Evolutionary conservation across 441 rosid species (phyloP), one percentile per base, ranked within the genome.

Genomic region (Erodium moschatum): DNA sequence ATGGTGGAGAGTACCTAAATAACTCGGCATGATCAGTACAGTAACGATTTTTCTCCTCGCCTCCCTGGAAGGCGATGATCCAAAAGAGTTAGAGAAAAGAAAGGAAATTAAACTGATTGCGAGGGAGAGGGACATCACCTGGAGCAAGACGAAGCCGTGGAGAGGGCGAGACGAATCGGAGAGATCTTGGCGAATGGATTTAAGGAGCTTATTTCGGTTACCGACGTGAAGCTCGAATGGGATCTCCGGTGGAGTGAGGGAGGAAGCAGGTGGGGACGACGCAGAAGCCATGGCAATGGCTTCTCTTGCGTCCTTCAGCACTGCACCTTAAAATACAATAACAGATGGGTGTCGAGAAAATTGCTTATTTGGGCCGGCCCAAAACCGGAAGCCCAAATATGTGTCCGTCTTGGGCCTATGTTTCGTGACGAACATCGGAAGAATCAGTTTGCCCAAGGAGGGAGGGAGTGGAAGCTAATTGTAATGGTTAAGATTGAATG

Each of bases 11-110:
- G 12, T 70, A 90, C 98, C 98, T 89, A 81, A 93, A 93, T 71
- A 90, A 91, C 73, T 93, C 97, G 21, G 76, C 1, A 76, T 90
- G 96, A 86, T 93, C 97, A 35, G 96, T 93, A 79, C 95, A 89
- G 76, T 89, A 81, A 2, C 97, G 94, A 65, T 72, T 79, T 77
- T 85, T 78, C 69, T 93, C 97, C 27, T 87, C 96, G 15, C 98
- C 97, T 65, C 96, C 98, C 94, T 92, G 70, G 15, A 65, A 66
- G 68, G 27, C 27, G 27, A 24, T 24, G 1, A 24, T 24, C 27
- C 27, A 24, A 24, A 24, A 24, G 2, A 24, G 27, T 24, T 24
- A 24, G 27, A 24, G 27, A 24, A 24, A 24, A 24, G 27, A 24
- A 2, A 24, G 27, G 27, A 24, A 24, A 24, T 24, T 24, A 24